Evolutionary conservation across 2,329 filamentous ascomycete genomes (phyloP).

Genomic region (Xylaria sp.): DNA sequence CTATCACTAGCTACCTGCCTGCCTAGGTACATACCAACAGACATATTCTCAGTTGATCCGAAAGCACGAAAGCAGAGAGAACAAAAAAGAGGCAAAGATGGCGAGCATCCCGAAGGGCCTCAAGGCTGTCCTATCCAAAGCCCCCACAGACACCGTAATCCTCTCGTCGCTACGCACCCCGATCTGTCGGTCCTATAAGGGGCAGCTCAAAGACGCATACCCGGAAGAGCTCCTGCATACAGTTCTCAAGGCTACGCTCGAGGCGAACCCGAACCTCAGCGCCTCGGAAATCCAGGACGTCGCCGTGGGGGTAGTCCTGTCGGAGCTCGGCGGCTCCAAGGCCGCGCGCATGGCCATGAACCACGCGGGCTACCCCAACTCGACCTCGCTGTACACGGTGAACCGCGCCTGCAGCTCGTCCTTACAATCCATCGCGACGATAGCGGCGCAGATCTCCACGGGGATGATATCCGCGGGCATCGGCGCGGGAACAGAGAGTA

Average conservation of each 20-base stretch:
- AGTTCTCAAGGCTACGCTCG: slow-evolving; percentile 70
- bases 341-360: slow-evolving; percentile 89
- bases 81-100: slow-evolving; percentile 23
- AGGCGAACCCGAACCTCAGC: slow-evolving; percentile 74
- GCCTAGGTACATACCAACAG: neutral
- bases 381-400: slow-evolving; percentile 80
- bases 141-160: slow-evolving; percentile 83
- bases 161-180: slow-evolving; percentile 90
- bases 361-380: slow-evolving; percentile 76
- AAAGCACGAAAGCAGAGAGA: neutral
- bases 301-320: slow-evolving; percentile 85
- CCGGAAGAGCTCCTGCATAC: slow-evolving; percentile 84
- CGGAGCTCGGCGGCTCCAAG: slow-evolving; percentile 88
- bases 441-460: slow-evolving; percentile 76
- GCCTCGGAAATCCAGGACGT: slow-evolving; percentile 75
- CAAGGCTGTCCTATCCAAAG: slow-evolving; percentile 76
- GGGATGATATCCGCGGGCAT: slow-evolving; percentile 77
- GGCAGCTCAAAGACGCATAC: slow-evolving; percentile 83
- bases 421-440: slow-evolving; percentile 74
- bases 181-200: slow-evolving; percentile 82
- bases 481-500: slow-evolving; percentile 92
- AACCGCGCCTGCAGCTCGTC: slow-evolving; percentile 86
- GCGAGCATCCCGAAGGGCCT: slow-evolving; percentile 64
- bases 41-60: neutral
- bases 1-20: neutral